Base-by-base conservation (phyloP, 2,329 filamentous ascomycete genomes). In the Colletotrichum lindemuthianum region DNA sequence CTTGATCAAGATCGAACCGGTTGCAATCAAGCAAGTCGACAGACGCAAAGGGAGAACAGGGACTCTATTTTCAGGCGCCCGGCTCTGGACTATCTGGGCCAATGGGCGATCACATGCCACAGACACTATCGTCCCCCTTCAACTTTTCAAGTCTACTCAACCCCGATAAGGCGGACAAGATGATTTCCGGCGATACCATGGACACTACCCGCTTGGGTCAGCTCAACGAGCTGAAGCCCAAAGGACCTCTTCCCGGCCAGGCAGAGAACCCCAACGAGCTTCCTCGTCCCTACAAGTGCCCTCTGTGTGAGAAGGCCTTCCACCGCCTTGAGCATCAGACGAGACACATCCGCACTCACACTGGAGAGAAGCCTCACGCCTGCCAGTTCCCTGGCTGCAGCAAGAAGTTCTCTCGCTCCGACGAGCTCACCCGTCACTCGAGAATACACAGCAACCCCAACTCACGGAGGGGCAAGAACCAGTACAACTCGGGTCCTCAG, bases 381-480 rank as follows among this genome's bases (percentile, higher is more conserved):
- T 99, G 95, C 87, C 90, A 92, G 77, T 97, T 95, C 74, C 93
- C 93, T 4, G 93, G 94, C 72, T 98, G 95, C 88, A 95, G 92
- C 72, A 98, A 98, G 82, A 92, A 95, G 73, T 98, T 99, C 83
- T 97, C 92, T 69, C 90, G 95, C 69, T 97, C 95, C 11, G 95
- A 99, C 76, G 95, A 99, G 81, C 85, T 99, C 71, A 99, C 96
- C 67, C 90, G 95, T 67, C 95, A 99, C 81, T 97, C 95, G 76
- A 88, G 95, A 77, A 99, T 99, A 82, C 95, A 99, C 87, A 97
- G 92, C 88, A 99, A 98, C 81, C 95, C 96, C 64, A 98, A 98
- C 84, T 97, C 94, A 63, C 87, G 96, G 75, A 86, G 95, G 74
- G 94, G 93, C 70, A 96, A 97, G 84, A 97, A 97, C 40, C 75